Evolutionary conservation across 257 asterid genomes (phyloP).

Genomic region (Nicotiana attenuata): DNA sequence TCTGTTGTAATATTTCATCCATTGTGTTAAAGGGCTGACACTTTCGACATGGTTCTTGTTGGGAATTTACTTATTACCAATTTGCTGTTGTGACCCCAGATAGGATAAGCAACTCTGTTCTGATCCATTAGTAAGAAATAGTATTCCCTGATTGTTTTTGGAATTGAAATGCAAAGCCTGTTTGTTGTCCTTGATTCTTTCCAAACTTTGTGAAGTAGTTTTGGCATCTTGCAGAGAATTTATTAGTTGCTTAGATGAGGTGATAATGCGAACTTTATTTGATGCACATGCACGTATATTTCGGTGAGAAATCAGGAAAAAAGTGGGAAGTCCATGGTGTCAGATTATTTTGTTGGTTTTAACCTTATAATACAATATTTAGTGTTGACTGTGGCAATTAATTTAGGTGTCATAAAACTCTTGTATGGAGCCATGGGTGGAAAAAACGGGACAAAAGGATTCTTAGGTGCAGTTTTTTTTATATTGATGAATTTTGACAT

Average conservation of each 20-base stretch:
- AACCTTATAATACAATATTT: background rate
- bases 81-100: background rate
- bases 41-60: slow-evolving; percentile 1
- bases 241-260: background rate
- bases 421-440: background rate
- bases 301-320: background rate
- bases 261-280: background rate
- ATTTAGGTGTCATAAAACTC: background rate
- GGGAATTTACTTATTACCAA: background rate
- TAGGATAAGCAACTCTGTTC: background rate
- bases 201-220: background rate
- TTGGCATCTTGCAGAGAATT: background rate
- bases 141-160: background rate
- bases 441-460: background rate
- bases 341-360: background rate
- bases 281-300: background rate
- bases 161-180: background rate
- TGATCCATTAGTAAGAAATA: background rate
- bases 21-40: background rate
- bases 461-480: background rate
- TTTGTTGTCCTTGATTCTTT: background rate
- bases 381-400: background rate
- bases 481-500: background rate
- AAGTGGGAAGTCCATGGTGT: background rate
- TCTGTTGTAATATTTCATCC: slow-evolving; percentile 14